Evolutionary conservation across 768 basidiomycete species (phyloP).

Genomic region (Boletellus sp.): DNA sequence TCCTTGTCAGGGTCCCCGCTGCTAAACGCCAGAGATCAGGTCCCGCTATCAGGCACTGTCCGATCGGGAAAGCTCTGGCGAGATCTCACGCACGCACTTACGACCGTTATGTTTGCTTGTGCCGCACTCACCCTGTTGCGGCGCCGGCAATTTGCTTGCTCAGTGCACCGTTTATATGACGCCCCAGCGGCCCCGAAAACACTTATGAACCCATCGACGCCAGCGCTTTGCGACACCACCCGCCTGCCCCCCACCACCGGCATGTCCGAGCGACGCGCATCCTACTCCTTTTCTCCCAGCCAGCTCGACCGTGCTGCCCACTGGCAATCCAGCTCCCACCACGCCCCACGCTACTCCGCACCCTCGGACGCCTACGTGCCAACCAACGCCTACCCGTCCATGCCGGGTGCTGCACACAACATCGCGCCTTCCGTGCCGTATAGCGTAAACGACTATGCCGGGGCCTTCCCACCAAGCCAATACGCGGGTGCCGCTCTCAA

Average conservation of each 20-base stretch:
- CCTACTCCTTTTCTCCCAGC: slow-evolving; percentile 23
- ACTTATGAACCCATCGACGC: slow-evolving; percentile 31
- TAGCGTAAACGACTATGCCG: slow-evolving; percentile 20
- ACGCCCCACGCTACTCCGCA: slow-evolving; percentile 23
- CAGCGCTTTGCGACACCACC: slow-evolving; percentile 8
- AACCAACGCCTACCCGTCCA: slow-evolving; percentile 17
- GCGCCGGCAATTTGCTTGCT: slow-evolving; percentile 31
- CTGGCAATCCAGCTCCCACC: slow-evolving; percentile 22
- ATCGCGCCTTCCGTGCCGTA: slow-evolving; percentile 22
- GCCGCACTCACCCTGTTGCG: slow-evolving; percentile 30
- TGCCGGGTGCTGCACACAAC: slow-evolving; percentile 14
- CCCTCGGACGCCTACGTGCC: slow-evolving; percentile 19
- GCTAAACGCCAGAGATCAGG: slow-evolving; percentile 26
- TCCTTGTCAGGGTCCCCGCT: slow-evolving; percentile 25
- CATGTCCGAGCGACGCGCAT: slow-evolving; percentile 31
- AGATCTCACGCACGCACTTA: slow-evolving; percentile 30
- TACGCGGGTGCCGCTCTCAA: slow-evolving; percentile 15
- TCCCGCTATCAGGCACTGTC: slow-evolving; percentile 29
- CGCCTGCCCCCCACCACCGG: slow-evolving; percentile 4
- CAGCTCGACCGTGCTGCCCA: slow-evolving; percentile 20
- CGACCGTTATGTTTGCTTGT: slow-evolving; percentile 28
- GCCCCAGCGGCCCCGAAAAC: slow-evolving; percentile 30
- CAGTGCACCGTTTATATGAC: slow-evolving; percentile 25
- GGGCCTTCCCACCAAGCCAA: slow-evolving; percentile 17
- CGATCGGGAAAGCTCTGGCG: slow-evolving; percentile 24